Evolutionary conservation across 2,329 filamentous ascomycete species (phyloP), one percentile per base, ranked within the genome.

Genomic region (Talaromyces sp.): DNA sequence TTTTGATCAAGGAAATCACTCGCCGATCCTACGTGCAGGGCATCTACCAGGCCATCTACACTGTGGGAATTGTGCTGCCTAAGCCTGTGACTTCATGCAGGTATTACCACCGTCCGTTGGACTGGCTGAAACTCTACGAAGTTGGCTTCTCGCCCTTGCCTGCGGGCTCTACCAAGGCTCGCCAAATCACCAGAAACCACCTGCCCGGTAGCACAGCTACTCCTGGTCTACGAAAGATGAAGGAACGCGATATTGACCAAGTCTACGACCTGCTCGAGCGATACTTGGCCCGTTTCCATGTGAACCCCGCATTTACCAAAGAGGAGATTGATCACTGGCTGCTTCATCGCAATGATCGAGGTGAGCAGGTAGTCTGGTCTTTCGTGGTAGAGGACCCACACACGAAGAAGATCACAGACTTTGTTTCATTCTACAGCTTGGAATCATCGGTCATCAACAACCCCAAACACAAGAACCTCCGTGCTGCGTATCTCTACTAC

Each of bases 1-100:
- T 98, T 1, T 85, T 99, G 58, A 99, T 99, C 81, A 97, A 97
- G 77, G 95, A 99, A 75, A 92, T 99, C 69, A 99, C 95, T 5
- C 89, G 95, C 55, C 85, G 92, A 65, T 96, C 92, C 81, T 96
- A 98, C 76, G 78, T 92, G 55, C 83, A 90, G 65, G 90, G 88
- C 61, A 89, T 96, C 66, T 98, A 90, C 84, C 95, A 99, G 77
- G 95, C 93, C 56, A 91, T 99, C 62, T 98, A 97, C 80, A 99
- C 95, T 0, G 95, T 89, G 30, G 95, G 95, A 44, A 88, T 93
- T 22, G 88, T 99, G 44, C 84, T 99, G 1, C 95, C 95, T 30
- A 96, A 89, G 42, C 95, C 95, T 4, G 86, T 99, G 65, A 93
- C 90, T 76, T 96, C 92, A 11, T 96, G 92, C 72, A 87, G 95